Conservation (phyloP, 2,329 filamentous ascomycete genomes). For the Xylaria polymorpha region DNA sequence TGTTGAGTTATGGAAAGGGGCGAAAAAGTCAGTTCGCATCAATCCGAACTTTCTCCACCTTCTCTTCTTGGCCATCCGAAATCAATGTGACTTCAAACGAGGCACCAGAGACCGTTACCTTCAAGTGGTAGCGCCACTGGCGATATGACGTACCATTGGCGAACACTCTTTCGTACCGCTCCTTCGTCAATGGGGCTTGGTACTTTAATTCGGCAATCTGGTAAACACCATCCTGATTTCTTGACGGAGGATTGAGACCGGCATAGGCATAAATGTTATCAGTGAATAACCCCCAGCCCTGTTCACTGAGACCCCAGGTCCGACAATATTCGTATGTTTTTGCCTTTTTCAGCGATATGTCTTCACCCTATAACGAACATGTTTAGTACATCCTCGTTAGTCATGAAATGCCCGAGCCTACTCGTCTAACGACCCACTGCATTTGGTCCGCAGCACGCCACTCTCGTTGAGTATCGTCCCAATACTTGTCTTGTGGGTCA, state of each 20-base stretch:
- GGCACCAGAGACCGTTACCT: conserved; percentile 23
- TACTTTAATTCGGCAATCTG: neutral
- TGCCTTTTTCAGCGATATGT: conserved; percentile 9
- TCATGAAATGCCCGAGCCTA: neutral
- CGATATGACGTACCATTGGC: neutral
- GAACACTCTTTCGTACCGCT: neutral
- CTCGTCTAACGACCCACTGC: conserved; percentile 21
- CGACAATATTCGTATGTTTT: neutral
- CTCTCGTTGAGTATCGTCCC: neutral
- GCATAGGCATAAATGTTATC: neutral
- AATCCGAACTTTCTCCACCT: conserved; percentile 1
- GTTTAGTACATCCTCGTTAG: neutral
- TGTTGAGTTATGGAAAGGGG: too few relatives aligned
- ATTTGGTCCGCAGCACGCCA: conserved; percentile 19
- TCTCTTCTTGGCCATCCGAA: conserved; percentile 15
- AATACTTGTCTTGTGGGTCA: conserved; percentile 15
- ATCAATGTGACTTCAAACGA: conserved; percentile 17
- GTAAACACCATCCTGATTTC: conserved; percentile 1
- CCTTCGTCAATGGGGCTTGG: neutral
- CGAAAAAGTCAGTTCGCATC: neutral
- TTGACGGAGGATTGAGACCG: conserved; percentile 16
- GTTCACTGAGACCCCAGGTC: neutral
- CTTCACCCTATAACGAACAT: conserved; percentile 16
- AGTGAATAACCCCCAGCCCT: neutral
- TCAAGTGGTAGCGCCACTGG: neutral